Evolutionary conservation across 2,329 filamentous ascomycete genomes (phyloP).

Genomic region (Monosporascus ibericus): DNA sequence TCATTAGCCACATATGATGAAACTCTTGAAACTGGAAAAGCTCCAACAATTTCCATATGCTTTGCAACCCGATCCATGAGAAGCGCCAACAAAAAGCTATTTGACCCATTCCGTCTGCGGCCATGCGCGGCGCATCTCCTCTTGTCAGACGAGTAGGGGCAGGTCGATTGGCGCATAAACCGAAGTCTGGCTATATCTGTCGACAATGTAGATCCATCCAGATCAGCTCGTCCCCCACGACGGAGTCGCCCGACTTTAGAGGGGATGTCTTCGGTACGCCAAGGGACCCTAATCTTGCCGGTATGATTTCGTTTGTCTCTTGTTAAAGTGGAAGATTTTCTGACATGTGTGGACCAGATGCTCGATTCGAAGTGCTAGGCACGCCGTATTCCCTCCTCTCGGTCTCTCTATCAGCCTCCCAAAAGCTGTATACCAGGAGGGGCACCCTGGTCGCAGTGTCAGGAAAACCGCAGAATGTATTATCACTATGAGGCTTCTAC

Average conservation of each 20-base stretch:
- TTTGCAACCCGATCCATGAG: too few relatives aligned
- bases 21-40: too few relatives aligned
- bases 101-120: not conserved
- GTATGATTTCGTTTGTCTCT: constrained; percentile 28
- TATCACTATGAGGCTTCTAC: constrained; percentile 12
- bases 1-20: too few relatives aligned
- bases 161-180: constrained; percentile 14
- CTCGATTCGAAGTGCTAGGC: constrained; percentile 88
- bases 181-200: constrained; percentile 34
- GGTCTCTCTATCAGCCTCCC: constrained; percentile 85
- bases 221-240: constrained; percentile 56
- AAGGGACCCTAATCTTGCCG: constrained; percentile 42
- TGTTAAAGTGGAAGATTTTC: not conserved
- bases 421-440: constrained; percentile 85
- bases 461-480: constrained; percentile 84
- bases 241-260: constrained; percentile 42
- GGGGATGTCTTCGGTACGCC: constrained; percentile 51
- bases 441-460: constrained; percentile 87
- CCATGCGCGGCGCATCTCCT: constrained; percentile 23
- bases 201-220: constrained; percentile 55
- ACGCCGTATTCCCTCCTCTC: constrained; percentile 90
- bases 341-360: constrained; percentile 53
- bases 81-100: too few relatives aligned
- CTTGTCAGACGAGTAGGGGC: constrained; percentile 18
- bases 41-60: too few relatives aligned